These are phyloP conservation scores for Rhytidiadelphus loreus DNA, from an alignment of 225 moss, liverwort and hornwort species.

Conservation along the genomic window DNA sequence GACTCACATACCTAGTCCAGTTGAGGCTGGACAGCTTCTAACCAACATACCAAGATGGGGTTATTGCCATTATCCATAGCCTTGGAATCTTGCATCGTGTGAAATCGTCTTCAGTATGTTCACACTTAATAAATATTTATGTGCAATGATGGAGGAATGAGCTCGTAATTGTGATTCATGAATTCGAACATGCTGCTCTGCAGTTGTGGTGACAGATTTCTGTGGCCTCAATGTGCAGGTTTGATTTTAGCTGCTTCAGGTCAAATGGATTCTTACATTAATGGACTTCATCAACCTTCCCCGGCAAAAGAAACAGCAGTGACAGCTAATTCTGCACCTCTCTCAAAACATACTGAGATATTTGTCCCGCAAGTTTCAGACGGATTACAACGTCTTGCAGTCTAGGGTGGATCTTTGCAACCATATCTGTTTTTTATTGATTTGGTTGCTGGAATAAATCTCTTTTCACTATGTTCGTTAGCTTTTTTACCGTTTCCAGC, in stretches of 20 bases:
- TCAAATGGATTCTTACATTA: slow-evolving; percentile 52
- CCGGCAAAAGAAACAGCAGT: neutral
- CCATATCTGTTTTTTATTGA: neutral
- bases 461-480: neutral
- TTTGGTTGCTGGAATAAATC: neutral
- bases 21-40: neutral
- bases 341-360: neutral
- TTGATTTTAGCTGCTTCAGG: slow-evolving; percentile 67
- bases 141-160: neutral
- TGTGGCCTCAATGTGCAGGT: slow-evolving; percentile 28
- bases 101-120: neutral
- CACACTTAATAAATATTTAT: neutral
- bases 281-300: neutral
- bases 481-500: neutral
- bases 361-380: neutral
- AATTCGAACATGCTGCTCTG: neutral
- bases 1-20: neutral
- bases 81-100: neutral
- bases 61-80: neutral
- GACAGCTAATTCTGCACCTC: neutral
- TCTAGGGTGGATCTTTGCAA: neutral
- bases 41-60: neutral
- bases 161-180: neutral
- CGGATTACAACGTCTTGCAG: neutral
- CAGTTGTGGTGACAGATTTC: neutral